Base-by-base conservation (phyloP, 495 filamentous ascomycete species). In the Xylaria grammica region DNA sequence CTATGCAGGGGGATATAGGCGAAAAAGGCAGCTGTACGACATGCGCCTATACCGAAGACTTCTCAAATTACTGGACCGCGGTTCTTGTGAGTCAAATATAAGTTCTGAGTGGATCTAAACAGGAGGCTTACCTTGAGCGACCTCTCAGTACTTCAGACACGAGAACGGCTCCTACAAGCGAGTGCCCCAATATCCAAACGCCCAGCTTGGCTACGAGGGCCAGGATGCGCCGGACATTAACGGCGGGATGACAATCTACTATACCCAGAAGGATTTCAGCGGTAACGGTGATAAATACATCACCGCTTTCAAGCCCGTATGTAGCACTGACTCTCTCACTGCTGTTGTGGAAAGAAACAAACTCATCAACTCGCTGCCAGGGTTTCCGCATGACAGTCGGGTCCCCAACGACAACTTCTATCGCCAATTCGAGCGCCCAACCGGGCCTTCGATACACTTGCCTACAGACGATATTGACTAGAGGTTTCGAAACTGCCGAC, bases 361-460 rank as follows among this genome's bases (percentile, higher is more conserved):
- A 46, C 60, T 67, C 61, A 73, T 29, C 24, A 26, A 30, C 42
- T 40, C 17, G 38, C 13, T 22, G 30, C 0, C 29, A 84, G 81
- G 81, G 82, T 34, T 84, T 84, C 77, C 81, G 82, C 49, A 84
- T 84, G 82, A 79, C 79, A 17, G 80, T 84, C 52, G 81, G 82
- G 52, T 77, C 55, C 60, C 79, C 81, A 17, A 74, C 77, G 3
- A 73, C 67, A 24, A 71, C 66, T 36, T 66, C 56, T 11, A 55
- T 69, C 36, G 66, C 70, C 5, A 65, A 75, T 0, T 64, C 67
- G 36, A 64, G 58, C 40, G 65, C 62, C 8, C 70, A 76, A 32
- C 60, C 57, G 20, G 82, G 82, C 19, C 79, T 84, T 30, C 70
- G 76, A 56, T 84, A 81, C 60, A 79, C 78, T 20, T 84, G 82